phyloP scores from a whole-genome alignment of 306 rosid genomes.

The Luffa acutangula region DNA sequence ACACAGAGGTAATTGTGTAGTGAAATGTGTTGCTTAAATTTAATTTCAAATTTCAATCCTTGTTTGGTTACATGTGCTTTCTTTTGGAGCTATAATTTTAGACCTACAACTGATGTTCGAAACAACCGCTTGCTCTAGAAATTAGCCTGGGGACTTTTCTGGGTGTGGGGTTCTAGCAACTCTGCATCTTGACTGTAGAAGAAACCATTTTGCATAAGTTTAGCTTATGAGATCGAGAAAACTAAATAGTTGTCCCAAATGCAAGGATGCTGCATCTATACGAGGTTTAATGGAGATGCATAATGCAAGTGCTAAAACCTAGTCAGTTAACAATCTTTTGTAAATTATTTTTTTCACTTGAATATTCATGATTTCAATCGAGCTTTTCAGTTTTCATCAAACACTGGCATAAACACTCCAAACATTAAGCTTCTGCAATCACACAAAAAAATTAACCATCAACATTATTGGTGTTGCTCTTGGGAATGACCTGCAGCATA shows the following conservation, averaged over 20 bases:
- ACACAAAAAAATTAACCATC: not conserved
- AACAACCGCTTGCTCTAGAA: not conserved
- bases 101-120: not conserved
- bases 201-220: not conserved
- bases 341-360: not conserved
- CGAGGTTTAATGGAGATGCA: not conserved
- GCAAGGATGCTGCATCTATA: not conserved
- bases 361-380: not conserved
- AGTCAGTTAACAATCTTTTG: not conserved
- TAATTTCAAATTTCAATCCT: not conserved
- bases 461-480: not conserved
- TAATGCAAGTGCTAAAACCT: not conserved
- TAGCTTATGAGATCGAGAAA: not conserved
- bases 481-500: not conserved
- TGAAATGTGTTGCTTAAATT: not conserved
- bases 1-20: constrained; percentile 53
- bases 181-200: not conserved
- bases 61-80: not conserved
- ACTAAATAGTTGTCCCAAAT: not conserved
- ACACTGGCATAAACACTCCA: not conserved
- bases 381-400: not conserved
- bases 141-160: not conserved
- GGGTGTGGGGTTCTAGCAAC: not conserved
- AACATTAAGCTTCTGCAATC: not conserved
- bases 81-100: not conserved